Evolutionary conservation across 176 grass and related monocot genomes (phyloP).

Genomic region (Cenchrus purpureus): DNA sequence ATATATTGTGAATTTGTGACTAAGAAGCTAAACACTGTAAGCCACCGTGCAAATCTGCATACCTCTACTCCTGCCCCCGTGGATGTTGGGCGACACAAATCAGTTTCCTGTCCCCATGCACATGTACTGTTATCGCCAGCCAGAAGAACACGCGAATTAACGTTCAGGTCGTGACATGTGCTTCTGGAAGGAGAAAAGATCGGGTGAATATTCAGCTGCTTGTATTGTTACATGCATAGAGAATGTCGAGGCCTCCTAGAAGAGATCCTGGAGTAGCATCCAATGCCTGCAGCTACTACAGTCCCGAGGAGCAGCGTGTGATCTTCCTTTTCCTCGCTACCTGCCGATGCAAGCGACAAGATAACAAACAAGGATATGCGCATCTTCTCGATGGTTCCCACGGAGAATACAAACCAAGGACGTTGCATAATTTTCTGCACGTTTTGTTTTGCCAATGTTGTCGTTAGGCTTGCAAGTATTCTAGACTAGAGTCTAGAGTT

Average conservation of each 20-base stretch:
- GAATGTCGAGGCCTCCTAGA: background rate
- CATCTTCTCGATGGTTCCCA: no score
- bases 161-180: background rate
- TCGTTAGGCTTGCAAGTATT: no score
- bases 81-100: background rate
- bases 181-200: background rate
- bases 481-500: no score
- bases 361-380: background rate
- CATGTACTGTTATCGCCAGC: no score
- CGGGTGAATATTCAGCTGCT: background rate
- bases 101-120: background rate
- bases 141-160: background rate
- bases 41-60: background rate
- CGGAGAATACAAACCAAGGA: no score
- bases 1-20: conserved; percentile 3
- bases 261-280: background rate
- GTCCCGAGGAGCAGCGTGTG: background rate
- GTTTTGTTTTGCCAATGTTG: no score
- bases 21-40: background rate
- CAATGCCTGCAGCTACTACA: background rate
- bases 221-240: background rate
- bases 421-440: no score
- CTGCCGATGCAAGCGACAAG: background rate
- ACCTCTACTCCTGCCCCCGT: background rate
- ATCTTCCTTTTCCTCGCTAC: background rate